phyloP scores from a whole-genome alignment of 352 stramenopile genomes.

The Phytophthora cactorum region DNA sequence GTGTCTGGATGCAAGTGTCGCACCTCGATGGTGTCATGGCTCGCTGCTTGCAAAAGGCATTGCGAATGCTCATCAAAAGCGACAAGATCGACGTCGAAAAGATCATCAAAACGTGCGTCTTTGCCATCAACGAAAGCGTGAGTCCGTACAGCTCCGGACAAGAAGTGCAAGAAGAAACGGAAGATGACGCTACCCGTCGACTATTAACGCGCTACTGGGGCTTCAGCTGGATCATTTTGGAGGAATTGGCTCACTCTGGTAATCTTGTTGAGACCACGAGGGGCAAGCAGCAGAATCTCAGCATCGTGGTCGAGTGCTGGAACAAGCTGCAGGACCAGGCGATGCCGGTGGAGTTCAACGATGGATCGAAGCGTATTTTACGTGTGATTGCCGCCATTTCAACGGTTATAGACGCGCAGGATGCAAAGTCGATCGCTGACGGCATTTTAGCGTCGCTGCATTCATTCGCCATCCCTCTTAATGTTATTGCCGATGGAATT shows the following conservation, averaged over 20 bases:
- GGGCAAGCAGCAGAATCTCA: slow-evolving; percentile 66
- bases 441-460: slow-evolving; percentile 77
- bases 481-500: slow-evolving; percentile 80
- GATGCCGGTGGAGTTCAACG: slow-evolving; percentile 67
- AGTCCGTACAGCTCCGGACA: slow-evolving; percentile 36
- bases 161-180: slow-evolving; percentile 36
- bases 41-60: slow-evolving; percentile 72
- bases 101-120: slow-evolving; percentile 64
- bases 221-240: slow-evolving; percentile 86
- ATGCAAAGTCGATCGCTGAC: slow-evolving; percentile 79
- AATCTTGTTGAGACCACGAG: slow-evolving; percentile 61
- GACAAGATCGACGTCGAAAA: slow-evolving; percentile 61
- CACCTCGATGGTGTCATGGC: slow-evolving; percentile 84
- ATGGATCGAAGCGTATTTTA: slow-evolving; percentile 84
- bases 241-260: slow-evolving; percentile 73
- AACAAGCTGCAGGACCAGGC: slow-evolving; percentile 76
- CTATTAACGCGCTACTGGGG: slow-evolving; percentile 66
- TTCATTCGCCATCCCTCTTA: slow-evolving; percentile 78
- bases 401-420: slow-evolving; percentile 70
- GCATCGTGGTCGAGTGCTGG: slow-evolving; percentile 83
- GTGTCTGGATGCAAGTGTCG: slow-evolving; percentile 67
- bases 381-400: slow-evolving; percentile 81
- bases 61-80: slow-evolving; percentile 74
- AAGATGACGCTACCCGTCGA: slow-evolving; percentile 39
- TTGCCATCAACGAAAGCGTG: slow-evolving; percentile 71